Conservation (phyloP, 2,329 filamentous ascomycete species). For the Verticillium zaregamsianum region DNA sequence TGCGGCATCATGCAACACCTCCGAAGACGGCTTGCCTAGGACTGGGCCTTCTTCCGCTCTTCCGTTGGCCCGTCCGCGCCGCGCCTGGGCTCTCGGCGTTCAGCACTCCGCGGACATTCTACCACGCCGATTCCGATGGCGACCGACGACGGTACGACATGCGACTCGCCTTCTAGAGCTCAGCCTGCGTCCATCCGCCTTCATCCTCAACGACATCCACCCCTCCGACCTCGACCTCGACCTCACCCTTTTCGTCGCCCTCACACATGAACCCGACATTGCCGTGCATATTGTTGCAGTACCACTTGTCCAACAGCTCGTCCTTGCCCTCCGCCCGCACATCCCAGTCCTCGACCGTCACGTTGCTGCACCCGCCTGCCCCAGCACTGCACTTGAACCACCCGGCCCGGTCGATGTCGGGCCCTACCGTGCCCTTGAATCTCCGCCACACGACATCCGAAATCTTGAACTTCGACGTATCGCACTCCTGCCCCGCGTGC, state of each 20-base stretch:
- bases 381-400: conserved; percentile 26
- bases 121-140: neutral
- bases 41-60: neutral
- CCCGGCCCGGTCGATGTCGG: conserved; percentile 18
- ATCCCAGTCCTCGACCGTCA: conserved; percentile 19
- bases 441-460: conserved; percentile 20
- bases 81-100: neutral
- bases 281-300: conserved; percentile 21
- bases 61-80: neutral
- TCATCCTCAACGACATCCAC: neutral
- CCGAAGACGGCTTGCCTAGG: neutral
- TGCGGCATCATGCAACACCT: neutral
- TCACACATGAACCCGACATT: conserved; percentile 19
- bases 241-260: conserved; percentile 1
- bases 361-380: conserved; percentile 24
- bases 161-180: neutral
- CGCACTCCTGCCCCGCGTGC: conserved; percentile 26
- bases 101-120: too few species aligned
- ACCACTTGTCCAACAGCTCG: conserved; percentile 16
- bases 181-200: neutral
- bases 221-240: neutral
- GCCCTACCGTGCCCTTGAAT: conserved; percentile 14
- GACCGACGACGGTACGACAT: neutral
- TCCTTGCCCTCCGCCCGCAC: conserved; percentile 14
- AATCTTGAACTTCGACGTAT: conserved; percentile 27